Percentiles rank a stretch among this genome's conserved stretches.
These are phyloP conservation scores for Erythrophleum ivorense DNA, from an alignment of 331 rosid genomes.

Conservation along the genomic window DNA sequence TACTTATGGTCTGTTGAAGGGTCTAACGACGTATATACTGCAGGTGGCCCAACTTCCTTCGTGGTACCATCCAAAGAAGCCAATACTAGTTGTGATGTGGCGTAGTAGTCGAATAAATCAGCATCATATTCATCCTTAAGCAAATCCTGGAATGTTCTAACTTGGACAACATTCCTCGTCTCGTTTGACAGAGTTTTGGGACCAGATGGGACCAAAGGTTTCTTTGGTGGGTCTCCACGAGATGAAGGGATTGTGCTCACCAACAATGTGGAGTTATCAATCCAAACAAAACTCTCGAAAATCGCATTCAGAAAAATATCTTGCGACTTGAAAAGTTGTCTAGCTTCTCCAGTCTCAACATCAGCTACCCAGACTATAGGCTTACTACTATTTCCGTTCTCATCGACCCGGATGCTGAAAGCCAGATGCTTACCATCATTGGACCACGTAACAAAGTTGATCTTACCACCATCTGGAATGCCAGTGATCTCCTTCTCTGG, in stretches of 20 bases:
- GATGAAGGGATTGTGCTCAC: conserved; percentile 83
- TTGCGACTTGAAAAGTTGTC: conserved; percentile 70
- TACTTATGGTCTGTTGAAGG: conserved; percentile 84
- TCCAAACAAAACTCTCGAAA: conserved; percentile 89
- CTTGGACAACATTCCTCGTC: conserved; percentile 70
- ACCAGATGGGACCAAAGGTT: conserved; percentile 81
- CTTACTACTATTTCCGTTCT: conserved; percentile 64
- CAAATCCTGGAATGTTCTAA: conserved; percentile 92
- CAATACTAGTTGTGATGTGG: conserved; percentile 77
- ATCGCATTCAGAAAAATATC: conserved; percentile 71
- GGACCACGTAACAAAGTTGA: conserved; percentile 87
- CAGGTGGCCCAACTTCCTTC: conserved; percentile 71
- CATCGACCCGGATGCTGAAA: conserved; percentile 72
- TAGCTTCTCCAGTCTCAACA: conserved; percentile 80
- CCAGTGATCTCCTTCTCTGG: conserved; percentile 74
- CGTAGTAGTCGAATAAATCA: conserved; percentile 88
- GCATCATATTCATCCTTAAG: conserved; percentile 89
- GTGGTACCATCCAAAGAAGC: conserved; percentile 77
- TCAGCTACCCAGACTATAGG: conserved; percentile 84
- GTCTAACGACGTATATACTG: conserved; percentile 83
- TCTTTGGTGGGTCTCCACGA: conserved; percentile 78
- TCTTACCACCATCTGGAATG: conserved; percentile 81
- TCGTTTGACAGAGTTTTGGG: conserved; percentile 91
- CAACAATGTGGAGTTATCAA: conserved; percentile 66
- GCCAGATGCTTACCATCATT: conserved; percentile 78